Conservation (phyloP, 345 rosid species). For the Eucalyptus marginata region DNA sequence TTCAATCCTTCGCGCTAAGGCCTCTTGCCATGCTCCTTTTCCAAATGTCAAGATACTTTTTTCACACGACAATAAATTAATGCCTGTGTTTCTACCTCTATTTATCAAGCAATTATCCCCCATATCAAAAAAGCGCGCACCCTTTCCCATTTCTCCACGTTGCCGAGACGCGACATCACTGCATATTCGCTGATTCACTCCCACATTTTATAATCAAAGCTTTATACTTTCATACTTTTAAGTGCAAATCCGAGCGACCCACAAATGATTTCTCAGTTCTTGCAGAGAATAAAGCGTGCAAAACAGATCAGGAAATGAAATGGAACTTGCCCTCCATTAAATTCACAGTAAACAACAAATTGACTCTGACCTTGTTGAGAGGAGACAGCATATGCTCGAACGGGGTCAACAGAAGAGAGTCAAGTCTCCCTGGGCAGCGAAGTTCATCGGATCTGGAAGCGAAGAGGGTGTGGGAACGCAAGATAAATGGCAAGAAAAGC, state of each 20-base stretch:
- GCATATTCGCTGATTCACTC: background rate
- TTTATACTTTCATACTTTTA: background rate
- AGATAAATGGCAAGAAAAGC: background rate
- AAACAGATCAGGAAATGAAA: background rate
- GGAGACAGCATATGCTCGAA: background rate
- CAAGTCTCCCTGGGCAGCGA: background rate
- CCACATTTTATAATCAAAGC: background rate
- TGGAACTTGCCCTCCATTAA: background rate
- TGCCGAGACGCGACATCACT: background rate
- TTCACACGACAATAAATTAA: background rate
- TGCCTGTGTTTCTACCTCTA: background rate
- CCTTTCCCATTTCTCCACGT: background rate
- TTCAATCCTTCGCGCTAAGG: background rate
- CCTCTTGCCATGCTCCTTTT: background rate
- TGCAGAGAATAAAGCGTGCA: background rate
- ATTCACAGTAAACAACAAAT: background rate
- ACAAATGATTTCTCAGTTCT: background rate
- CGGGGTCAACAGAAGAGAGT: background rate
- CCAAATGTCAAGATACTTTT: background rate
- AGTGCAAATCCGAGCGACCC: background rate
- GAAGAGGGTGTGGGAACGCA: background rate
- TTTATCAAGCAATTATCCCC: background rate
- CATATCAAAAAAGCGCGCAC: background rate
- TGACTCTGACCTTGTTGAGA: background rate
- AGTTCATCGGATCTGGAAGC: background rate